These are phyloP conservation scores for Pilatotrama ljubarskyi DNA, from an alignment of 768 basidiomycete genomes.

Conservation along the genomic window DNA sequence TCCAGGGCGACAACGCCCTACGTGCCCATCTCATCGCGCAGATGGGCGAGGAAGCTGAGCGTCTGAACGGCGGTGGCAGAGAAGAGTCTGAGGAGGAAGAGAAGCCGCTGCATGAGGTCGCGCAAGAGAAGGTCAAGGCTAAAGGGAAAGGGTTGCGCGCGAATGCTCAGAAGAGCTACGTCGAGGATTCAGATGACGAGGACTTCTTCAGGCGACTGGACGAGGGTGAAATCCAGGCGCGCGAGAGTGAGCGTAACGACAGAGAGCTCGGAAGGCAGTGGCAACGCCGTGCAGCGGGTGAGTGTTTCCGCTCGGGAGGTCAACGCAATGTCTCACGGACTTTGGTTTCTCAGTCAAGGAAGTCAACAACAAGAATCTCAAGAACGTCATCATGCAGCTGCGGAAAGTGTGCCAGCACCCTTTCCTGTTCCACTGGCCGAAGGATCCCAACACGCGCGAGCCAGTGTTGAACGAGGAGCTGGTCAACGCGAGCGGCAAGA, in stretches of 20 bases:
- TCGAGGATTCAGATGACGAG: constrained; percentile 59
- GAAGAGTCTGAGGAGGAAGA: constrained; percentile 28
- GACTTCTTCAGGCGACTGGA: constrained; percentile 66
- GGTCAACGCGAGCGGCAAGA: constrained; percentile 89
- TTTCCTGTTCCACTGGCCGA: constrained; percentile 84
- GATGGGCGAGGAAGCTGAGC: constrained; percentile 30
- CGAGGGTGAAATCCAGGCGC: constrained; percentile 42
- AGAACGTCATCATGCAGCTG: constrained; percentile 91
- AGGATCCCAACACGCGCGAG: constrained; percentile 59
- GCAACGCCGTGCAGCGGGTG: constrained; percentile 61
- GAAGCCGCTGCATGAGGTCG: constrained; percentile 28
- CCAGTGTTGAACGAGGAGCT: constrained; percentile 76
- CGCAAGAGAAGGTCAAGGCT: constrained; percentile 34
- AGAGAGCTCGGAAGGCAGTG: constrained; percentile 58
- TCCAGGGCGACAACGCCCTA: constrained; percentile 57
- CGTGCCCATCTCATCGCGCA: constrained; percentile 50
- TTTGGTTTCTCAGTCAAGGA: constrained; percentile 57
- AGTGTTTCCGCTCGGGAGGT: too few species aligned
- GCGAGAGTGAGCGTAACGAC: constrained; percentile 46
- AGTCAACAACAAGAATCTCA: constrained; percentile 90
- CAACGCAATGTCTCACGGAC: too few species aligned
- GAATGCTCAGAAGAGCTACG: constrained; percentile 44
- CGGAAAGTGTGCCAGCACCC: constrained; percentile 97
- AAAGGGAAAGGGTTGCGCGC: constrained; percentile 16
- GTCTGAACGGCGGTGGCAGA: constrained; percentile 34